Percentiles rank a stretch among this genome's conserved stretches.
These are phyloP conservation scores for Cadophora sp. DNA, from an alignment of 2,329 filamentous ascomycete species.

Conservation along the genomic window DNA sequence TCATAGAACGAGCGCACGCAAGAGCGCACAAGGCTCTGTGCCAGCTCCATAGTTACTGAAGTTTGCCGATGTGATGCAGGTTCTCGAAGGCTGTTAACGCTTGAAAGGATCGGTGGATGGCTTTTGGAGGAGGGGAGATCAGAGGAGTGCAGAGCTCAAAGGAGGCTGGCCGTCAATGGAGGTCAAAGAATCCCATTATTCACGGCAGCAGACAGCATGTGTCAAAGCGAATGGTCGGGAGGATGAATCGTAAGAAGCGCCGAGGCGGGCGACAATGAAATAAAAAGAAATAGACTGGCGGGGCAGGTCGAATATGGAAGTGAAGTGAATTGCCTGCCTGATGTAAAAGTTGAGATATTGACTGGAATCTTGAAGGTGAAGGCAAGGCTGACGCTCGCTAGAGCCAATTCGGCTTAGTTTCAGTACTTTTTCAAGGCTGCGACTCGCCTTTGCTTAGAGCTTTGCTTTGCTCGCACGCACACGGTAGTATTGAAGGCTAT, in stretches of 20 bases:
- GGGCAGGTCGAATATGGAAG: neutral
- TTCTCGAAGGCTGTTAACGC: neutral
- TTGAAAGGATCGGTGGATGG: neutral
- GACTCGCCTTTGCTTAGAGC: neutral
- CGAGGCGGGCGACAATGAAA: neutral
- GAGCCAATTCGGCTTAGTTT: neutral
- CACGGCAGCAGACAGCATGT: slow-evolving; percentile 29
- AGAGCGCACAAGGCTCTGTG: slow-evolving; percentile 82
- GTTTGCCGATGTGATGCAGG: neutral
- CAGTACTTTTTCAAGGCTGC: slow-evolving; percentile 10
- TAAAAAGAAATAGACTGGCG: neutral
- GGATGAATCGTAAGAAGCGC: neutral
- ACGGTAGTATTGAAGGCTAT: slow-evolving; percentile 30
- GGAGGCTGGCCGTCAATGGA: slow-evolving; percentile 22
- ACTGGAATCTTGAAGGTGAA: neutral
- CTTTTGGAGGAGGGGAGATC: neutral
- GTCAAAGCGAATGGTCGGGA: slow-evolving; percentile 22
- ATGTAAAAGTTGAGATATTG: neutral
- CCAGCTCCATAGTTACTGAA: slow-evolving; percentile 63
- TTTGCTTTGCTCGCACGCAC: neutral
- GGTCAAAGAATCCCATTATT: slow-evolving; percentile 35
- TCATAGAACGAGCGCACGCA: slow-evolving; percentile 87
- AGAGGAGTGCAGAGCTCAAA: slow-evolving; percentile 14
- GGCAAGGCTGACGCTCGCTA: neutral
- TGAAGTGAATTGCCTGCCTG: slow-evolving; percentile 3